These are phyloP conservation scores for Kwoniella dendrophila DNA, from an alignment of 768 basidiomycete species.

Conservation along the genomic window DNA sequence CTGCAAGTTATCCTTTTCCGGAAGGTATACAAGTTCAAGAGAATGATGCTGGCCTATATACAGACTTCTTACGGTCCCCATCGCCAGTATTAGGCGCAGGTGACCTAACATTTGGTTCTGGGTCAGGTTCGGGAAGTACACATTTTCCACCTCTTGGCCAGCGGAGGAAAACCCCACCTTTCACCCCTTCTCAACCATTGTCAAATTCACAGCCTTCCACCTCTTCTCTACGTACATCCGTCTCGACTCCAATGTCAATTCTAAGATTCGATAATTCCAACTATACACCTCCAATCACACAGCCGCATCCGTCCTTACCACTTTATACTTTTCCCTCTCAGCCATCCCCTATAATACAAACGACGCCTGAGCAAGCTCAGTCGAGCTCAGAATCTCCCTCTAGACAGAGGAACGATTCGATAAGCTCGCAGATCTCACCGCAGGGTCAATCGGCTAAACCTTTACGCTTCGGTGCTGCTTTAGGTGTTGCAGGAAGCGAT, in stretches of 20 bases:
- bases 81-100: constrained; percentile 5
- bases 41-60: constrained; percentile 12
- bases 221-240: background rate
- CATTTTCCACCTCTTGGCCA: constrained; percentile 16
- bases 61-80: constrained; percentile 15
- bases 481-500: background rate
- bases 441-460: background rate
- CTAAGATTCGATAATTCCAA: background rate
- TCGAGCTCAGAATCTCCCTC: background rate
- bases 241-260: background rate
- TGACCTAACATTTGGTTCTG: background rate
- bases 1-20: background rate
- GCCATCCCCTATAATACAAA: too few relatives aligned
- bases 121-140: constrained; percentile 2
- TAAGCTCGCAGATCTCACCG: background rate
- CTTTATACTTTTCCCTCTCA: too few relatives aligned
- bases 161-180: background rate
- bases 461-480: constrained; percentile 14
- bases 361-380: too few relatives aligned
- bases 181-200: constrained; percentile 8
- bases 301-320: too few relatives aligned
- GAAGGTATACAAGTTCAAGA: constrained; percentile 5
- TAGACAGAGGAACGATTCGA: background rate
- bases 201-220: background rate
- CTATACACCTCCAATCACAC: constrained; percentile 4